Base-by-base conservation (phyloP, 2,329 filamentous ascomycete genomes). In the Leptoxyphium fumago region DNA sequence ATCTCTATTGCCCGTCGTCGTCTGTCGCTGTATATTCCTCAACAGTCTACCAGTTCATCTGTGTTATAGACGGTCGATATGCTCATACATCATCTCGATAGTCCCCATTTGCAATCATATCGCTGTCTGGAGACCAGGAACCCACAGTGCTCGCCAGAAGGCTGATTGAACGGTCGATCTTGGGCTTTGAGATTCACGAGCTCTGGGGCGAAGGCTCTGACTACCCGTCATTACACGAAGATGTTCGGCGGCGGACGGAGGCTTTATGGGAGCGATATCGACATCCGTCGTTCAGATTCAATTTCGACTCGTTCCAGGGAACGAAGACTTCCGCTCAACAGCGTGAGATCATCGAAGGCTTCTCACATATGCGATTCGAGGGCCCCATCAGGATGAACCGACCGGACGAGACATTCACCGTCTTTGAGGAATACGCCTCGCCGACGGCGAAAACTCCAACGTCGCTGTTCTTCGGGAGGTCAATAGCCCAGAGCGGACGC, bases 21-120 rank as follows among this genome's bases (percentile, higher is more conserved):
- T 26, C 21, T 26, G 7, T 26, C 21, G 7, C 21, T 26, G n/a
- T n/a, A 26, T 26, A 26, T 26, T 7, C 21, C 21, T 26, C 21
- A 4, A 26, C 21, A 26, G 4, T 26, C 7, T 7, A 26, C 21
- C 21, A 26, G 21, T 38, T 18, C 30, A 29, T 18, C 15, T 43
- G 26, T 34, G 13, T n/a, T 5, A 3, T n/a, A 15, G n/a, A 11
- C 10, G n/a, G 18, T 29, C 21, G 29, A 43, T 32, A 41, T 46
- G 38, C 46, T 44, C 9, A 26, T 26, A 26, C 21, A 26, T 26
- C 21, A 26, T 41, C 34, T 40, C 39, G 44, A n/a, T 46, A 94
- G 85, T 87, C 86, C 38, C 91, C 91, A 36, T 91, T 89, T 59
- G 93, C 85, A 60, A 68, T 94, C 46, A 72, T 94, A 42, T 72